These are phyloP conservation scores for Saturnispora ahearnii DNA, from an alignment of 805 yeast species.

Conservation along the genomic window DNA sequence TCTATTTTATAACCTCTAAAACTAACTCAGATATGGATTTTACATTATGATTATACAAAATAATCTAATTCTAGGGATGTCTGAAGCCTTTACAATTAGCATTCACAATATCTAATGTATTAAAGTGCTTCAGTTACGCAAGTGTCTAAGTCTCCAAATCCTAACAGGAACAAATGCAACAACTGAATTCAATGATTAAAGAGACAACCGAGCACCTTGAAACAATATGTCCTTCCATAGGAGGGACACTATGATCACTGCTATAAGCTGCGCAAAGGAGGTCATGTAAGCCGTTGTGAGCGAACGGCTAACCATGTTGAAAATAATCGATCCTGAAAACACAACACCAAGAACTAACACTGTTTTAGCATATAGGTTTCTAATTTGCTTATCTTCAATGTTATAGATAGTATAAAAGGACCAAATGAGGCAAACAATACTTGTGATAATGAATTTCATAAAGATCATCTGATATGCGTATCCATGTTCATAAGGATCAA, in stretches of 20 bases:
- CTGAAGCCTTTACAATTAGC: too few relatives aligned
- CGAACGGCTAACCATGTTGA: not conserved
- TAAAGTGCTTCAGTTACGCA: too few relatives aligned
- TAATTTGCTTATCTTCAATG: not conserved
- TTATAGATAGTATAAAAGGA: not conserved
- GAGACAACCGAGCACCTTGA: not conserved
- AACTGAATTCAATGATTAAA: not conserved
- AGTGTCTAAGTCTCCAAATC: too few relatives aligned
- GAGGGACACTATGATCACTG: too few relatives aligned
- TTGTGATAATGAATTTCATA: not conserved
- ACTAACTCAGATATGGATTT: too few relatives aligned
- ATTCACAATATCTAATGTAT: too few relatives aligned
- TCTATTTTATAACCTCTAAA: too few relatives aligned
- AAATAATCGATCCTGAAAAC: not conserved
- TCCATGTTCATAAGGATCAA: not conserved
- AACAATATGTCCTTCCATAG: not conserved
- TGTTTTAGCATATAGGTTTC: not conserved
- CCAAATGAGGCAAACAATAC: not conserved
- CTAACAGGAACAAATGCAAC: conserved; percentile 9
- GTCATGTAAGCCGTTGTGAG: not conserved
- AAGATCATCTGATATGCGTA: not conserved
- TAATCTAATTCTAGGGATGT: too few relatives aligned
- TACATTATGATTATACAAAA: too few relatives aligned
- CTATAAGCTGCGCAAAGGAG: too few relatives aligned
- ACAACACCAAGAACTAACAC: not conserved